Base-by-base conservation (phyloP, 257 asterid species). In the Salvia hispanica region DNA sequence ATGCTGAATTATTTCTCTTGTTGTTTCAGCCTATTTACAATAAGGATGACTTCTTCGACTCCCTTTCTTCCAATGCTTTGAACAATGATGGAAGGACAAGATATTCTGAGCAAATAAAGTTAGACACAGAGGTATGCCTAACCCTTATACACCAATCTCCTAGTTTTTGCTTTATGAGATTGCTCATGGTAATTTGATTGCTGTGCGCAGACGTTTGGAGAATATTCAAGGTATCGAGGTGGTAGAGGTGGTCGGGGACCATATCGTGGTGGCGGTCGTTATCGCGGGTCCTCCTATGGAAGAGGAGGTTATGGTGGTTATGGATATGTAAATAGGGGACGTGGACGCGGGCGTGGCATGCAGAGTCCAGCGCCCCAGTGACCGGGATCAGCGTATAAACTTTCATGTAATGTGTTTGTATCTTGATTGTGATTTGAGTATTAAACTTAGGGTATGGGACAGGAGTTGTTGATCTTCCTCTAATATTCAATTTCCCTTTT, bases 31-130 rank as follows among this genome's bases (percentile, higher is more conserved):
- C 95, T 72, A 73, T 77, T 67, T 93, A 91, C 58, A 87, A 88
- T 16, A 93, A 93, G 88, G 97, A 94, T 34, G 96, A 91, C 79
- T 94, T 94, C 63, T 94, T 94, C 9, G 99, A 94, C 51, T 80
- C 94, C 6, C 72, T 94, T 53, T 94, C 99, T 21, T 84, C 81
- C 78, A 85, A 84, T 57, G 69, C 96, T 7, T 53, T 76, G 71
- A 81, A 69, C 70, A 79, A 87, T 54, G 82, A 71, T 45, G 90
- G 84, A 50, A 79, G 99, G 86, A 53, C 93, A 46, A 85, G 95
- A 81, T 94, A 83, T 64, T 88, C 99, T 0, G 99, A 94, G 78
- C 96, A 88, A 80, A 81, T 83, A 88, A 94, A 88, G 83, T 57
- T 88, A 45, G 99, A 94, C 46, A 79, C 90, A 0, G 96, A 94